phyloP scores from a whole-genome alignment of 768 basidiomycete genomes.

The Podaxis mareebaensis region DNA sequence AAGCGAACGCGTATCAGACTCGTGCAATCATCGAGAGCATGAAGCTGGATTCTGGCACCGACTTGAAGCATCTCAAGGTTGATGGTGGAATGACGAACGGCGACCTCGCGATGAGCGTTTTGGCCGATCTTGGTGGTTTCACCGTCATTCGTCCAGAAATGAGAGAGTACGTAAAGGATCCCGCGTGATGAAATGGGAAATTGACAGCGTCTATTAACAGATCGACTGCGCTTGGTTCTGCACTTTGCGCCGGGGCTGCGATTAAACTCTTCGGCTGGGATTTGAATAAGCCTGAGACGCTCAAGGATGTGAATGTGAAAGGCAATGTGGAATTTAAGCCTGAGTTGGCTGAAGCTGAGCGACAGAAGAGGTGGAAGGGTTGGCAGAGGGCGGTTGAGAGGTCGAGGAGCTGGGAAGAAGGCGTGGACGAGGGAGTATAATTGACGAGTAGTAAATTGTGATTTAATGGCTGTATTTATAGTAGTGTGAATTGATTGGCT shows the following conservation, averaged over 20 bases:
- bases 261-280: constrained; percentile 93
- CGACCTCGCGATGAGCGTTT: constrained; percentile 81
- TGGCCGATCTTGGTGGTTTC: constrained; percentile 91
- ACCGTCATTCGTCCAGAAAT: constrained; percentile 91
- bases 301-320: constrained; percentile 83
- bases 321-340: constrained; percentile 76
- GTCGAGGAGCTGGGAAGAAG: constrained; percentile 79
- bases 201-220: constrained; percentile 35
- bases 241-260: constrained; percentile 89
- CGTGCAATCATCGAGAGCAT: constrained; percentile 95
- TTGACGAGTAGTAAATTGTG: not conserved
- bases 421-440: constrained; percentile 29
- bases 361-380: constrained; percentile 67
- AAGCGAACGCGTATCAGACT: constrained; percentile 96
- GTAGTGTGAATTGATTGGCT: constrained; percentile 3
- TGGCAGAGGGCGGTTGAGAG: constrained; percentile 93
- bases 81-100: constrained; percentile 99
- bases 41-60: constrained; percentile 81
- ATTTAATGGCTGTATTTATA: constrained; percentile 1
- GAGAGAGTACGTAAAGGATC: constrained; percentile 75
- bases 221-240: constrained; percentile 94
- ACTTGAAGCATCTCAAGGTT: constrained; percentile 86
- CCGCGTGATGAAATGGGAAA: not conserved
- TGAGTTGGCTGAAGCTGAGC: constrained; percentile 45
- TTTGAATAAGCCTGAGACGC: constrained; percentile 76